Percentiles rank a stretch among this genome's conserved stretches.
Conservation (phyloP, 257 asterid genomes). For the Osmanthus fragrans region DNA sequence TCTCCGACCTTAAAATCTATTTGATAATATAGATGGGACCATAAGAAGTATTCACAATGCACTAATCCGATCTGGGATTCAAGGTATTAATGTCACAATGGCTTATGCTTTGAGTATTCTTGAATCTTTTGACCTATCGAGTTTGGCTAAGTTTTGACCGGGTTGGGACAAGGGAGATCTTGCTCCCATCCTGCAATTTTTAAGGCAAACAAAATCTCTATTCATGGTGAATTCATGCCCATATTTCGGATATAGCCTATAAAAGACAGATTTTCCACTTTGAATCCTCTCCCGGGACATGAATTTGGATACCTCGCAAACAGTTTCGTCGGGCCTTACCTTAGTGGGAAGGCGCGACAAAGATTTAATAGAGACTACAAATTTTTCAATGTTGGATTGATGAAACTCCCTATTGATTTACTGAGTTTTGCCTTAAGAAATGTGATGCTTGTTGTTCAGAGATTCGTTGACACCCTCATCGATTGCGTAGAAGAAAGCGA, state of each 20-base stretch:
- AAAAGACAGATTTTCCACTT: conserved; percentile 40
- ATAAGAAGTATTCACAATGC: conserved; percentile 61
- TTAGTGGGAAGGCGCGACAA: conserved; percentile 45
- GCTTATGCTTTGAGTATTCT: conserved; percentile 83
- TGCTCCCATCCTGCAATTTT: conserved; percentile 65
- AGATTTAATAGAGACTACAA: conserved; percentile 67
- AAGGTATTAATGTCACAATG: conserved; percentile 56
- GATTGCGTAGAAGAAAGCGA: conserved; percentile 63
- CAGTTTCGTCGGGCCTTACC: conserved; percentile 83
- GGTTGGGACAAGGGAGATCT: conserved; percentile 72
- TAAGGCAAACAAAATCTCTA: conserved; percentile 58
- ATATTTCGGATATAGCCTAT: conserved; percentile 64
- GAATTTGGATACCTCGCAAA: conserved; percentile 89
- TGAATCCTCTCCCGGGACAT: conserved; percentile 74
- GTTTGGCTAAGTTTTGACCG: conserved; percentile 65
- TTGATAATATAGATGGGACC: conserved; percentile 70
- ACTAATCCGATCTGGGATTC: conserved; percentile 35
- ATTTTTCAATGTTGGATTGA: conserved; percentile 73
- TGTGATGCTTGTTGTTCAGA: conserved; percentile 65
- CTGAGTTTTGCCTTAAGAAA: conserved; percentile 86
- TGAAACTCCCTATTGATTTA: conserved; percentile 76
- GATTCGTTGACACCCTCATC: conserved; percentile 57
- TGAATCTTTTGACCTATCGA: conserved; percentile 58
- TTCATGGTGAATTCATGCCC: conserved; percentile 96
- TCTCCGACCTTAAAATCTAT: conserved; percentile 52